Evolutionary conservation across 2,329 filamentous ascomycete genomes (phyloP), one percentile per base, ranked within the genome.

Genomic region (Hymenoscyphus scutula): DNA sequence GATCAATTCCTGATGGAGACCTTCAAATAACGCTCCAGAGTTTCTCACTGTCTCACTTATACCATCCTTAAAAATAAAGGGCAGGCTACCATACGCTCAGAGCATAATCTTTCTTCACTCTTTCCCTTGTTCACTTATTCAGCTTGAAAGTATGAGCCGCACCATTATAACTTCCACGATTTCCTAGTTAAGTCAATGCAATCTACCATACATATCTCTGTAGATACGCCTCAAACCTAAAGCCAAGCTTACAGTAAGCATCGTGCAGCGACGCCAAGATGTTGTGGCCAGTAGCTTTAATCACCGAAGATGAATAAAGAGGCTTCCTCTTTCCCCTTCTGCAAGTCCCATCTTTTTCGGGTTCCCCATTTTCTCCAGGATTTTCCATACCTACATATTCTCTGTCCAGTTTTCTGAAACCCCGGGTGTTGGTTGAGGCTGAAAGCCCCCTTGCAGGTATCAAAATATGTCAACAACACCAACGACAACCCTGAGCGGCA

Each of bases 391-490:
- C 13, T 37, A 37, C 45, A 23, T 4, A 25, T 25, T n/a, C 2
- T 23, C 41, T 23, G 7, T 10, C 41, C 41, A 13, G 45, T 13
- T 51, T 51, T 23, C 23, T 8, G 25, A 25, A 51, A 25, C 23
- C 23, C 19, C n/a, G 11, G 45, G 45, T 25, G 13, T 10, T 23
- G 19, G 19, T 32, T 54, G 53, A 13, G 23, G 53, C 25, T 54
- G 53, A 54, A 54, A 29, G 29, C 27, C 10, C 25, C 53, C 53
- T 54, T 19, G 29, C 25, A 30, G 29, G 23, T 32, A 32, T 30
- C 25, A 54, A 64, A 53, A 19, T n/a, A 69, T 69, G 67, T 65
- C 67, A n/a, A 65, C 61, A 48, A 66, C 63, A n/a, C 62, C 66
- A 48, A 65, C 56, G 1, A 62, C 62, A 53, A 61, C 60, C 7